These are phyloP conservation scores for Lophium mytilinum DNA, from an alignment of 495 filamentous ascomycete species.

Conservation along the genomic window DNA sequence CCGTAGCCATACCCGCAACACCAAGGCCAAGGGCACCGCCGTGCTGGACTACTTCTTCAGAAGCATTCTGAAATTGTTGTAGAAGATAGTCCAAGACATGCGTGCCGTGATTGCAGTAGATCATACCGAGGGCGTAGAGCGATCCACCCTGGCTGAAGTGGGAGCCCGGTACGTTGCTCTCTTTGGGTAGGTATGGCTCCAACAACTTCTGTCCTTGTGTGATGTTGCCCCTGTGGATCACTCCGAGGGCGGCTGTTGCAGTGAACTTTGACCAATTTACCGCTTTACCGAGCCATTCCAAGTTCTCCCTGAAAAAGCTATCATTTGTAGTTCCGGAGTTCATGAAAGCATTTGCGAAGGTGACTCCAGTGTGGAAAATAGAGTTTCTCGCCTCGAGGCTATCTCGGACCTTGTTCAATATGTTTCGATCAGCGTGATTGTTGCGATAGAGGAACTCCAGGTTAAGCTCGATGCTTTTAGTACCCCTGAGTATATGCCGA, in stretches of 20 bases:
- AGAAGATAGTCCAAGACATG: constrained; percentile 84
- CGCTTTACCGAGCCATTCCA: constrained; percentile 97
- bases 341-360: constrained; percentile 98
- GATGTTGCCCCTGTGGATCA: constrained; percentile 92
- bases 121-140: constrained; percentile 89
- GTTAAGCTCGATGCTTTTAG: constrained; percentile 85
- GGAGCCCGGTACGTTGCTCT: constrained; percentile 64
- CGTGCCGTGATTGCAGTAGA: constrained; percentile 95
- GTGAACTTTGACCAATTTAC: constrained; percentile 99
- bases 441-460: constrained; percentile 94
- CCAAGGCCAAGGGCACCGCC: constrained; percentile 92
- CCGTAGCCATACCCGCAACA: constrained; percentile 96
- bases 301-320: constrained; percentile 92
- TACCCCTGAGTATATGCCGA: constrained; percentile 77
- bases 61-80: constrained; percentile 74
- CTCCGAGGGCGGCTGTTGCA: constrained; percentile 90
- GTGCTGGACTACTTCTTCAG: constrained; percentile 93
- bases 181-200: constrained; percentile 85
- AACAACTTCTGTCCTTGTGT: constrained; percentile 87
- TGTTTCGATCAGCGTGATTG: constrained; percentile 78
- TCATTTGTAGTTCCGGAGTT: constrained; percentile 98
- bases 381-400: constrained; percentile 93
- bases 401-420: constrained; percentile 92
- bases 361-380: constrained; percentile 96
- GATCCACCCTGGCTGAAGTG: constrained; percentile 94